These are phyloP conservation scores for Neurospora sp. DNA, from an alignment of 495 filamentous ascomycete species.

Conservation along the genomic window DNA sequence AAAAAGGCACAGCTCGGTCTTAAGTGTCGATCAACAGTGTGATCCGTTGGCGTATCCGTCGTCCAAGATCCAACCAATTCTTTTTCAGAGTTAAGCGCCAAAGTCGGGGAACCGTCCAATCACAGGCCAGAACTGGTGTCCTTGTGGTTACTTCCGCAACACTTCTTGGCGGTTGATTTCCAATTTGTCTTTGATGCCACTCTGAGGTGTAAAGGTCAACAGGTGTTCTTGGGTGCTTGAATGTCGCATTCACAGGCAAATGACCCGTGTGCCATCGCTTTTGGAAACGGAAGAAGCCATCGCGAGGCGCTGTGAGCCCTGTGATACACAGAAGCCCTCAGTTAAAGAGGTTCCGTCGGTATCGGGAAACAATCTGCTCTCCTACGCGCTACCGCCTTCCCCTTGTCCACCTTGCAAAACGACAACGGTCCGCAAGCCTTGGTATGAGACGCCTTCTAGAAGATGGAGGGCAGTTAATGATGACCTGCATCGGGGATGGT, in stretches of 20 bases:
- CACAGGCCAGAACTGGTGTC: neutral
- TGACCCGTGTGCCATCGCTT: too few relatives aligned
- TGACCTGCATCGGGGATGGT: neutral
- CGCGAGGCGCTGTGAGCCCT: neutral
- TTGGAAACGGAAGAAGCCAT: neutral
- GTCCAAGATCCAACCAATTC: conserved; percentile 8
- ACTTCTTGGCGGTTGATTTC: neutral
- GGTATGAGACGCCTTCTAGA: neutral
- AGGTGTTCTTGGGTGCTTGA: neutral
- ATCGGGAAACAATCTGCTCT: neutral
- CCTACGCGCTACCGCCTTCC: neutral
- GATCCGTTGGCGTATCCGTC: conserved; percentile 1
- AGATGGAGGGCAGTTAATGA: neutral
- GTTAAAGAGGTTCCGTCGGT: neutral
- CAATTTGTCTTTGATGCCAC: neutral
- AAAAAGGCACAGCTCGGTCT: neutral
- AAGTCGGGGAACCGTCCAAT: neutral
- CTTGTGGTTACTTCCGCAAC: neutral
- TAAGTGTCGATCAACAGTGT: neutral
- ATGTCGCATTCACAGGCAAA: neutral
- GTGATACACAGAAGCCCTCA: neutral
- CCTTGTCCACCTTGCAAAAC: neutral
- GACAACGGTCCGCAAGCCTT: neutral
- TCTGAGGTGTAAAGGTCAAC: neutral
- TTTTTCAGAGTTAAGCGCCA: conserved; percentile 12